A percentile compares a stretch with the other conserved stretches of the same genome.
Conservation (phyloP, 164 flowering plant species). For the Dillenia suffruticosa region DNA sequence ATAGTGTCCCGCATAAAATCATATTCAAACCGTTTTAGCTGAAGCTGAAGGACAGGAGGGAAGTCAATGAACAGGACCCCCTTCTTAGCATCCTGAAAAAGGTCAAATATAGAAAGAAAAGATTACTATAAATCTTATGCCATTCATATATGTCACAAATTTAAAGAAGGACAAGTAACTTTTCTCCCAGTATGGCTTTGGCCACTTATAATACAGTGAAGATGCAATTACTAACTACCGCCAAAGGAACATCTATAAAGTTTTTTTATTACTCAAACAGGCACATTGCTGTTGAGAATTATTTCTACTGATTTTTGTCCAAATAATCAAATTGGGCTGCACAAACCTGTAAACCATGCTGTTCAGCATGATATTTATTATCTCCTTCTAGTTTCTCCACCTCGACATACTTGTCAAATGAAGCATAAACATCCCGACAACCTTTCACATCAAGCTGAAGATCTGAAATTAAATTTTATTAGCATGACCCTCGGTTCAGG, state of each 20-base stretch:
- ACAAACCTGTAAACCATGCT: constrained; percentile 30
- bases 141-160: too few species aligned
- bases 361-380: constrained; percentile 32
- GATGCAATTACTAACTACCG: too few species aligned
- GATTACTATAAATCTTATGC: neutral
- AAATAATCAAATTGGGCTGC: too few species aligned
- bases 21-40: constrained; percentile 64
- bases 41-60: constrained; percentile 72
- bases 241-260: too few species aligned
- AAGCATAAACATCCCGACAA: constrained; percentile 38
- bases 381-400: constrained; percentile 37
- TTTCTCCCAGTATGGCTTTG: too few species aligned
- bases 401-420: constrained; percentile 41
- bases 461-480: constrained; percentile 11
- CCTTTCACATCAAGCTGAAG: constrained; percentile 43
- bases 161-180: too few species aligned
- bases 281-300: too few species aligned
- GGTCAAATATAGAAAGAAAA: neutral
- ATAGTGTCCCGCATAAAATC: constrained; percentile 71
- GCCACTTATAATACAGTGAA: too few species aligned
- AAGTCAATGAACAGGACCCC: constrained; percentile 62
- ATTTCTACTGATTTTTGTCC: too few species aligned
- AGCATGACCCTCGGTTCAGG: too few species aligned
- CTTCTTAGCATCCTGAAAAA: constrained; percentile 57
- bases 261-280: too few species aligned